Evolutionary conservation across 805 yeast genomes (phyloP).

Genomic region (Lipomyces japonicus): DNA sequence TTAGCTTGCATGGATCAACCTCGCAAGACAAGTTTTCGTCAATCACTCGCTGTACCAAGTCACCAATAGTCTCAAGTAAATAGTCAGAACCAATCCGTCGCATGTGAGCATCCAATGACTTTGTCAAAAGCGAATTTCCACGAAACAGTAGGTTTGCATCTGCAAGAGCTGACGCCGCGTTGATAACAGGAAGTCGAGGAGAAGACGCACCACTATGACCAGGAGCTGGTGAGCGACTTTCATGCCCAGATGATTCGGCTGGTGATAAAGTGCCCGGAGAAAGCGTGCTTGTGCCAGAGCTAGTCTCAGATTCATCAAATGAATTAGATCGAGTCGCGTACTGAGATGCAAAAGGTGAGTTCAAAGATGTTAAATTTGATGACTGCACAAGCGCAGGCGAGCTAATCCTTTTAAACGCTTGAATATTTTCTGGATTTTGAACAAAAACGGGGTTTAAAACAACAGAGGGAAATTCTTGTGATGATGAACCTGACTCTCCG

Average conservation of each 20-base stretch:
- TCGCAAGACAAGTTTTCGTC: constrained; percentile 59
- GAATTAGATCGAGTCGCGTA: neutral
- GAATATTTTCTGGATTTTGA: neutral
- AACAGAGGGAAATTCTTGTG: neutral
- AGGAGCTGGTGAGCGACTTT: neutral
- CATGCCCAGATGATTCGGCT: neutral
- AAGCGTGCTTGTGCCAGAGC: constrained; percentile 8
- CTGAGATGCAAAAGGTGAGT: neutral
- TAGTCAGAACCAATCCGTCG: constrained; percentile 76
- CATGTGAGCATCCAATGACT: constrained; percentile 73
- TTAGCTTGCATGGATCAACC: constrained; percentile 67
- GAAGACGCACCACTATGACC: no score
- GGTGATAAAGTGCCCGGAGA: constrained; percentile 22
- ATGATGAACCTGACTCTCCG: constrained; percentile 21
- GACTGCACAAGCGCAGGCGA: neutral
- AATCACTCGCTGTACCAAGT: constrained; percentile 55
- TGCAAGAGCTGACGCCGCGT: constrained; percentile 15
- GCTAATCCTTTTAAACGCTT: neutral
- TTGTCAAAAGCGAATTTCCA: constrained; percentile 79
- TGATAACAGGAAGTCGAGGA: neutral
- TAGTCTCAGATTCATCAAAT: constrained; percentile 4
- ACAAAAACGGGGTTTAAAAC: neutral
- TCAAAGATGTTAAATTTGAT: neutral
- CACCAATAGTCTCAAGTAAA: constrained; percentile 66
- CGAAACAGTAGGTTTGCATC: constrained; percentile 64